Evolutionary conservation across 352 stramenopile species (phyloP), one percentile per base, ranked within the genome.

Genomic region (Globisporangium carolinianum): DNA sequence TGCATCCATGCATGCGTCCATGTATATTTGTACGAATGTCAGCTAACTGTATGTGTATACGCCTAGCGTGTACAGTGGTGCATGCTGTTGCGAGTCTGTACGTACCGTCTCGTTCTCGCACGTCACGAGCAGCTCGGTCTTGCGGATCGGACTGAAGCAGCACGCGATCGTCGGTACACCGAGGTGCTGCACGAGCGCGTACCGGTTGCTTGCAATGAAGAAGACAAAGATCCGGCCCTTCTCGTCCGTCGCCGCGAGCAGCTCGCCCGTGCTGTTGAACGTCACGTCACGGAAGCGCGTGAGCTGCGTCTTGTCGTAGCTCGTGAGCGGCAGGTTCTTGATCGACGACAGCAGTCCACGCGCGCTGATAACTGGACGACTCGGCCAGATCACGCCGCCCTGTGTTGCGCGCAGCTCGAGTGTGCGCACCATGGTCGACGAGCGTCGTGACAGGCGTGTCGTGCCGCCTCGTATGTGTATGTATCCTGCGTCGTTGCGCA

Each of bases 221-320:
- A 92, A 85, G 2, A 85, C 80, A 54, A 92, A 92, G 38, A 94
- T 65, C 53, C 79, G 82, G 8, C 84, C 84, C 61, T 87, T 87
- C 53, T 87, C 84, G 67, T 94, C 84, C 18, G 71, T 69, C 1
- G 79, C 82, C 3, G 80, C 82, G 24, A 90, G 66, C 49, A 86
- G 60, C 9, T 92, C 84, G 42, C 82, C 82, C 9, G 74, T 64
- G 35, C 56, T 58, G 57, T 86, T 91, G 74, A 92, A 92, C 37
- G 79, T 66, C 39, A 88, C 82, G 43, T 66, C 70, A 36, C 77
- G 77, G 61, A 92, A 92, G 17, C 61, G 54, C 11, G 76, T 65
- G 8, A 69, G 59, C 5, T 60, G 66, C 58, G 46, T 24, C 38
- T 74, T 75, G 61, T 91, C 78, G 66, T 72, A 73, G n/a, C 75